Conservation (phyloP, 1,139 yeast genomes). For the Saccharomyces hybrid region DNA sequence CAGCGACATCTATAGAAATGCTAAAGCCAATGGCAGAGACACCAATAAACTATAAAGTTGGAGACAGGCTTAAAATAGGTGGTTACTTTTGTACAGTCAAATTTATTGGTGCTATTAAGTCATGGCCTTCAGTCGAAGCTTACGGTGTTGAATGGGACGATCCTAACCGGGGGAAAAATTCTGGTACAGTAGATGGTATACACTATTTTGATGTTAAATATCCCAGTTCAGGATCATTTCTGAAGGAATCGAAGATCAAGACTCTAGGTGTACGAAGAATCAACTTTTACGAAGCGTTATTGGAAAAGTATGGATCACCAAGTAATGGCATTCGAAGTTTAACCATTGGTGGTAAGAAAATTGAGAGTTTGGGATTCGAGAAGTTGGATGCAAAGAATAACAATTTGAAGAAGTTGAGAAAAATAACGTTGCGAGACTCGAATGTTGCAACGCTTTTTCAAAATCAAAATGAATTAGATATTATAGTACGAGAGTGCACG, state of each 20-base stretch:
- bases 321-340: conserved; percentile 29
- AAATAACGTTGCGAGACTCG: conserved; percentile 44
- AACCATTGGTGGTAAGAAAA: conserved; percentile 46
- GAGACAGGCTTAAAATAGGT: conserved; percentile 42
- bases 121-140: conserved; percentile 54
- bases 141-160: conserved; percentile 88
- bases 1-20: too few relatives aligned
- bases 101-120: conserved; percentile 51
- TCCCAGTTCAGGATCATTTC: conserved; percentile 54
- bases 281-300: conserved; percentile 45
- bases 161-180: conserved; percentile 44
- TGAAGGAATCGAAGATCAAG: conserved; percentile 39
- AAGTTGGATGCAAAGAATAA: conserved; percentile 43
- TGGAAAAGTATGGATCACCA: conserved; percentile 38
- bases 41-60: conserved; percentile 18
- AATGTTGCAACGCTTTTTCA: conserved; percentile 21
- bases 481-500: conserved; percentile 4
- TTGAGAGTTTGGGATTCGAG: conserved; percentile 61
- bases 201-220: conserved; percentile 37
- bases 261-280: conserved; percentile 29
- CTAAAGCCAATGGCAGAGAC: background rate
- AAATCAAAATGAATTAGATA: conserved; percentile 5
- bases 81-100: conserved; percentile 55
- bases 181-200: conserved; percentile 42
- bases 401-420: conserved; percentile 39